phyloP scores from a whole-genome alignment of 768 basidiomycete species.

The Rhodocollybia butyracea region DNA sequence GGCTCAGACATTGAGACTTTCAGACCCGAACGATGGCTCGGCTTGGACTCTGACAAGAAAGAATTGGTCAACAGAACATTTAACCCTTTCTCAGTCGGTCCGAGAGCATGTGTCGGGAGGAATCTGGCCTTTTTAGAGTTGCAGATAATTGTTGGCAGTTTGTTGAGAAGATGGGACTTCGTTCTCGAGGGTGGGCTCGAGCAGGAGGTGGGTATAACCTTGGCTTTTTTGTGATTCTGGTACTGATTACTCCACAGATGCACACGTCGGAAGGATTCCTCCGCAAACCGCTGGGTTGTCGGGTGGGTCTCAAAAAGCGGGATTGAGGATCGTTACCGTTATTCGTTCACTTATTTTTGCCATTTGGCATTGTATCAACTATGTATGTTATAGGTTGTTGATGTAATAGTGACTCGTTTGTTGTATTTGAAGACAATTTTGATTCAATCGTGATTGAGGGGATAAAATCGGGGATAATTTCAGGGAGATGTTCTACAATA shows the following conservation, averaged over 20 bases:
- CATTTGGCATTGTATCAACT: no score
- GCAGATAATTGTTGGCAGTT: slow-evolving; percentile 75
- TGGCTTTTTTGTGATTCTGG: not conserved
- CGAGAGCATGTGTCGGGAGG: slow-evolving; percentile 80
- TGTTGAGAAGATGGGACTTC: slow-evolving; percentile 73
- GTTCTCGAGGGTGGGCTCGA: slow-evolving; percentile 55
- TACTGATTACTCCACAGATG: slow-evolving; percentile 37
- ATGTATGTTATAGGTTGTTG: no score
- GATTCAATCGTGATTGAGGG: no score
- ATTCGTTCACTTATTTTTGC: no score
- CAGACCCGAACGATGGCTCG: slow-evolving; percentile 86
- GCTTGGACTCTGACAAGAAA: slow-evolving; percentile 51
- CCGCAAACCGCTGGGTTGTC: slow-evolving; percentile 74
- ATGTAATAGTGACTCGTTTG: no score
- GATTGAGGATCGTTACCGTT: no score
- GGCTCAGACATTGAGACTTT: slow-evolving; percentile 72
- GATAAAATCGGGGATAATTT: no score
- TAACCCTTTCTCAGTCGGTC: slow-evolving; percentile 85
- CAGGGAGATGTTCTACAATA: no score
- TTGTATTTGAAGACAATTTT: no score
- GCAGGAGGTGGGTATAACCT: slow-evolving; percentile 41
- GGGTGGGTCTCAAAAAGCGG: slow-evolving; percentile 69
- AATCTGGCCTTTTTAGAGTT: slow-evolving; percentile 82
- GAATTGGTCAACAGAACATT: slow-evolving; percentile 66
- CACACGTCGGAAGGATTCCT: slow-evolving; percentile 83